Percentiles rank a stretch among this genome's conserved stretches.
These are phyloP conservation scores for Neurospora sp. DNA, from an alignment of 495 filamentous ascomycete species.

Conservation along the genomic window DNA sequence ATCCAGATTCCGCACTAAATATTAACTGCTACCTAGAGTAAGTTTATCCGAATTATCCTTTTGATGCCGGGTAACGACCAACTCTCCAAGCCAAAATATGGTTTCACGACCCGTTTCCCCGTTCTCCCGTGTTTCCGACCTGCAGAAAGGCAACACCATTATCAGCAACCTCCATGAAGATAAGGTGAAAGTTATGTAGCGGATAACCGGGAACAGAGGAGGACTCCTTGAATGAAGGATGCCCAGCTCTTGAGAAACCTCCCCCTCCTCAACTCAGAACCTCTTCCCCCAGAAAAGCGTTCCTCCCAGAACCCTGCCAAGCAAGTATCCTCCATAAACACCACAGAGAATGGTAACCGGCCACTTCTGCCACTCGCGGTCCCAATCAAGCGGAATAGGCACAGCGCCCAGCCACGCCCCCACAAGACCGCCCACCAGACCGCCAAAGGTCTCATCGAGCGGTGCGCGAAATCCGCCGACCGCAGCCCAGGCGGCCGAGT, in stretches of 20 bases:
- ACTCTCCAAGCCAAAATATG: not conserved
- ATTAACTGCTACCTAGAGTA: not conserved
- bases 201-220: not conserved
- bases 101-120: not conserved
- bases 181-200: not conserved
- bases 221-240: not conserved
- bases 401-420: conserved; percentile 74
- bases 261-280: conserved; percentile 11
- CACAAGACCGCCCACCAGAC: conserved; percentile 47
- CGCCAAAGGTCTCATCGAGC: conserved; percentile 62
- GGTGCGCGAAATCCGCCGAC: conserved; percentile 46
- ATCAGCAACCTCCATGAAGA: not conserved
- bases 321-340: conserved; percentile 29
- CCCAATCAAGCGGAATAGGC: conserved; percentile 94
- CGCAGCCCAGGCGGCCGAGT: conserved; percentile 61
- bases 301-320: conserved; percentile 29
- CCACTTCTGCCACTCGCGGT: conserved; percentile 93
- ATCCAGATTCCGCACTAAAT: not conserved
- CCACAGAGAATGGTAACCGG: conserved; percentile 68
- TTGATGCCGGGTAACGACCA: not conserved
- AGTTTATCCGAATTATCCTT: not conserved
- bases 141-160: conserved; percentile 1
- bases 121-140: conserved; percentile 1
- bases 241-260: not conserved
- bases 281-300: conserved; percentile 30